Evolutionary conservation across 768 basidiomycete genomes (phyloP).

Genomic region (Hortiboletus campestris): DNA sequence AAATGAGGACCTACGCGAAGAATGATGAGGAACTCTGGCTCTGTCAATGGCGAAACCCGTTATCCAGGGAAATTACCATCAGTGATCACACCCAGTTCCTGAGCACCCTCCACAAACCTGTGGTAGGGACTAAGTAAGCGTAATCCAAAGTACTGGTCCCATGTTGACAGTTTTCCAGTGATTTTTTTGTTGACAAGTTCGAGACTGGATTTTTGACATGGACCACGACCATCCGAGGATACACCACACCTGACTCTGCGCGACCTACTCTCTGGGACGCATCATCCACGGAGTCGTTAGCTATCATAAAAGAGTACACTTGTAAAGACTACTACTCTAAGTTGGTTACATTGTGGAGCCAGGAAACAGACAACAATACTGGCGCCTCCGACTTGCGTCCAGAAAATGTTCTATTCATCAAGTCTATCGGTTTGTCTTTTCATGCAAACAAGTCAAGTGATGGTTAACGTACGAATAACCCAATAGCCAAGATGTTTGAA

Average conservation of each 20-base stretch:
- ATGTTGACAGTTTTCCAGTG: conserved; percentile 28
- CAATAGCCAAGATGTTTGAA: conserved; percentile 68
- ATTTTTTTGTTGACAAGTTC: conserved; percentile 69
- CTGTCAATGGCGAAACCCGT: conserved; percentile 67
- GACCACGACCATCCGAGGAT: conserved; percentile 62
- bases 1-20: conserved; percentile 70
- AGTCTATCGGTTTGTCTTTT: conserved; percentile 43
- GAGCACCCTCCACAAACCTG: conserved; percentile 41
- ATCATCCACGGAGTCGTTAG: conserved; percentile 48
- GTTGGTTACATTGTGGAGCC: conserved; percentile 67
- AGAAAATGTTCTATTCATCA: conserved; percentile 49
- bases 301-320: conserved; percentile 49
- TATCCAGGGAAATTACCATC: conserved; percentile 46
- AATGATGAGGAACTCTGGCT: conserved; percentile 68
- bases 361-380: conserved; percentile 68
- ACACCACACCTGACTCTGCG: conserved; percentile 36
- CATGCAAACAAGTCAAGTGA: conserved; percentile 37
- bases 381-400: conserved; percentile 54
- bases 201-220: conserved; percentile 78
- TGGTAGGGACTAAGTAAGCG: conserved; percentile 37
- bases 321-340: conserved; percentile 57
- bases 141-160: neutral
- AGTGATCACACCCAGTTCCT: conserved; percentile 51
- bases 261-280: conserved; percentile 52
- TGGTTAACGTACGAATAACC: conserved; percentile 26